These are phyloP conservation scores for Linderina pennispora DNA, from an alignment of 192 early-diverging fungal species.

Conservation along the genomic window DNA sequence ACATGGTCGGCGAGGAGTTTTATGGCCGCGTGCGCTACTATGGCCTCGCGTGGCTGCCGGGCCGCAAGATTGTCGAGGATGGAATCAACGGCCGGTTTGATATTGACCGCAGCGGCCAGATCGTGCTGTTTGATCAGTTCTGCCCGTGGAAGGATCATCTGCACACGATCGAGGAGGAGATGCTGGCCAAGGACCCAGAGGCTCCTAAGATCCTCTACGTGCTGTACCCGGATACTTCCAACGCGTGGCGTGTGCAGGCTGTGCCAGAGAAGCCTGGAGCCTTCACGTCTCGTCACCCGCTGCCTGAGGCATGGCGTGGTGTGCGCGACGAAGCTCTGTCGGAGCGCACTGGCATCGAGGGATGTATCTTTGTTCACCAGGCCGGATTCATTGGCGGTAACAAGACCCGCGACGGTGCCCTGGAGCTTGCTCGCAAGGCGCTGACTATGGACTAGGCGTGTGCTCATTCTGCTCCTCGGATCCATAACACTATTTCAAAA, in stretches of 20 bases:
- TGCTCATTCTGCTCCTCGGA: background rate
- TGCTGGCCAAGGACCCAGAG: conserved; percentile 35
- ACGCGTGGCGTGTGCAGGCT: conserved; percentile 75
- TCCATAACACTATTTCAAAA: too few relatives aligned
- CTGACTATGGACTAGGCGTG: conserved; percentile 26
- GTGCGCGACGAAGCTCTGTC: conserved; percentile 79
- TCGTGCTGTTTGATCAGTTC: conserved; percentile 74
- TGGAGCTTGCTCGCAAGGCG: conserved; percentile 50
- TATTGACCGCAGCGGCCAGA: conserved; percentile 66
- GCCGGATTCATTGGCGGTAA: conserved; percentile 82
- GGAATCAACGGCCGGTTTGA: conserved; percentile 54
- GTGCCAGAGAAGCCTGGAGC: conserved; percentile 51
- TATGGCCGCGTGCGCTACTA: conserved; percentile 60
- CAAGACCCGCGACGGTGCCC: conserved; percentile 69
- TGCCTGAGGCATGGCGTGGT: conserved; percentile 75
- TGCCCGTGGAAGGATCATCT: conserved; percentile 97
- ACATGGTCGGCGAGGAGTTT: conserved; percentile 76
- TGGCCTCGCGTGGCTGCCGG: conserved; percentile 80
- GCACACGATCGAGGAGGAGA: conserved; percentile 59
- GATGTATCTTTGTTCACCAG: conserved; percentile 86
- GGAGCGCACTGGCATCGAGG: conserved; percentile 65
- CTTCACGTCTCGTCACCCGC: conserved; percentile 67
- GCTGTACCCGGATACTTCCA: conserved; percentile 65
- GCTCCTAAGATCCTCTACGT: conserved; percentile 62
- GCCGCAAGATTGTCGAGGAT: conserved; percentile 74